A percentile compares a stretch with the other conserved stretches of the same genome.
phyloP scores from a whole-genome alignment of 139 green algal species.

The Chlamydomonas eustigma region DNA sequence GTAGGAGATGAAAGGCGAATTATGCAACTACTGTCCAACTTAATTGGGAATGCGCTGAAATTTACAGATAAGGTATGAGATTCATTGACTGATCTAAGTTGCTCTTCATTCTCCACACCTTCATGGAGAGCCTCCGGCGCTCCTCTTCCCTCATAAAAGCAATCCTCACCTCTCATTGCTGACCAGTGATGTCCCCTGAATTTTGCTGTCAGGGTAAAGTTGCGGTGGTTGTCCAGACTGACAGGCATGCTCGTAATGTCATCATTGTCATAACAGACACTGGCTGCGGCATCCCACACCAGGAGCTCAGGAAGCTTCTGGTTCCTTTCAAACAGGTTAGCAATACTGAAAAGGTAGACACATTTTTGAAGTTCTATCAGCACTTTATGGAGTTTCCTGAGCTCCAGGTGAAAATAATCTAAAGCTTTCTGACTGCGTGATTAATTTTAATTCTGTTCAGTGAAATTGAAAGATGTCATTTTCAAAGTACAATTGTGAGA shows the following conservation, averaged over 20 bases:
- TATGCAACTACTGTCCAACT: conserved; percentile 50
- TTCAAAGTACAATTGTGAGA: too few species aligned
- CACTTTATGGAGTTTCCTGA: too few species aligned
- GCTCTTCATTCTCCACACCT: too few species aligned
- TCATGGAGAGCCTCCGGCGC: too few species aligned
- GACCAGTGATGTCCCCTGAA: not conserved
- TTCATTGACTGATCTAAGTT: too few species aligned
- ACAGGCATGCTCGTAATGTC: conserved; percentile 21
- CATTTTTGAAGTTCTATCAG: too few species aligned
- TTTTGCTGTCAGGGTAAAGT: conserved; percentile 18
- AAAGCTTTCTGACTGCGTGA: too few species aligned
- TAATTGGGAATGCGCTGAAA: conserved; percentile 58
- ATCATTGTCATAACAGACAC: conserved; percentile 49
- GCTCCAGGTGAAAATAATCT: too few species aligned
- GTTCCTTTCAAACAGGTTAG: conserved; percentile 11
- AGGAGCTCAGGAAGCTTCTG: conserved; percentile 5
- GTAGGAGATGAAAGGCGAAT: conserved; percentile 43
- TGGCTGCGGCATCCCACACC: conserved; percentile 23
- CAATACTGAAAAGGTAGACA: too few species aligned
- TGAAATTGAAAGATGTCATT: too few species aligned
- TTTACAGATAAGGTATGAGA: conserved; percentile 46
- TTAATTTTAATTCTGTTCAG: too few species aligned
- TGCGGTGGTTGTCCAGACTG: conserved; percentile 12
- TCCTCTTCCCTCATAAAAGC: too few species aligned
- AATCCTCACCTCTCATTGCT: conserved; percentile 33